Base-by-base conservation (phyloP, 352 stramenopile genomes). In the Pythium myriotylum region DNA sequence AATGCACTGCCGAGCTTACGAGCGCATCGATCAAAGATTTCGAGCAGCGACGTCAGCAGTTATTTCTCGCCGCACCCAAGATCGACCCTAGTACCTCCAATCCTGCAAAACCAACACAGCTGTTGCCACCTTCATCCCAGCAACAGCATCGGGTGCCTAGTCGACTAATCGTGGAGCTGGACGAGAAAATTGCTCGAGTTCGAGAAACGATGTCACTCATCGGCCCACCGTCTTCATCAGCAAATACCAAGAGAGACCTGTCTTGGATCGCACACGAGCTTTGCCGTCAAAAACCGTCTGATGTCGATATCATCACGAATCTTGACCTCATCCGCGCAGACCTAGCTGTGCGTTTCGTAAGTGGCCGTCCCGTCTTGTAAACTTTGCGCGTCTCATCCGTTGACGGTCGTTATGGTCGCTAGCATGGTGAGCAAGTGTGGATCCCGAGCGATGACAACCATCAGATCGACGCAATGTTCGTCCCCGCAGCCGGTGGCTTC, bases 391-490 rank as follows among this genome's bases (percentile, higher is more conserved):
- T n/a, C n/a, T n/a, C n/a, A n/a, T n/a, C n/a, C n/a, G n/a, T 35
- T 35, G 29, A 35, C 29, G 29, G 5, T 35, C 29, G 5, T 10
- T 35, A 10, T 35, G 5, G 5, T 35, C 29, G 5, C 14, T 35
- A 93, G 82, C 81, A 84, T 60, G 87, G 81, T 0, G 78, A 91
- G 54, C 85, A 96, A 74, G 72, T 94, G 5, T 94, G 85, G 85
- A 92, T 96, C 39, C 46, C 65, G 48, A 73, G 85, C 2, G 64
- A 87, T 27, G 48, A 81, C 26, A 64, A 67, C 35, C 79, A 94
- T 52, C 67, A 77, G 33, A 84, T 96, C 35, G 87, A 96, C 63
- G 72, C 81, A 6, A 94, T 96, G 84, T 72, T 94, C 7, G 73
- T 96, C 17, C 83, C 87, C 0, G 64, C 68, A n/a, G 67, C 58